These are phyloP conservation scores for Lupinus albus DNA, from an alignment of 306 rosid genomes.

Conservation along the genomic window DNA sequence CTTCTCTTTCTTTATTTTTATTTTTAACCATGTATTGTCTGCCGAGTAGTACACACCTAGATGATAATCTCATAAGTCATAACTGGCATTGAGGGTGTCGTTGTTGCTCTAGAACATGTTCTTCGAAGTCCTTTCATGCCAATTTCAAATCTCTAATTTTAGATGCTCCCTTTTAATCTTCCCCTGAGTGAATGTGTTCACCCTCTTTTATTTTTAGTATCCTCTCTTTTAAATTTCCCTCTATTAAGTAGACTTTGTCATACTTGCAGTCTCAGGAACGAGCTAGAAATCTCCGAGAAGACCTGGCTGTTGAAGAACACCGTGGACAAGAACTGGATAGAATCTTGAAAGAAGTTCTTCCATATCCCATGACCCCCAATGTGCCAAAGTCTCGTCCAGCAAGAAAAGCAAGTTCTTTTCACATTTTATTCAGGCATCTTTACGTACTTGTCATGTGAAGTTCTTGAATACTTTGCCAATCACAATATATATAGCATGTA, in stretches of 20 bases:
- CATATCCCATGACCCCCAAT: constrained; percentile 72
- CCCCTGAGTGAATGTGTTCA: constrained; percentile 1
- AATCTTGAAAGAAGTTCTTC: constrained; percentile 88
- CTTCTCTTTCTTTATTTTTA: neutral
- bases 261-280: constrained; percentile 78
- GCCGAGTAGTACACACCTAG: neutral
- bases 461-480: constrained; percentile 26
- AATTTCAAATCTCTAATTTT: no score
- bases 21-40: neutral
- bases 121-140: constrained; percentile 11
- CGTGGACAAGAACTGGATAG: constrained; percentile 80
- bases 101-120: constrained; percentile 7
- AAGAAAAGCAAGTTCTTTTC: constrained; percentile 62
- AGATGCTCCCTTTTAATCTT: neutral
- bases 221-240: constrained; percentile 29
- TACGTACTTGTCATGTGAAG: neutral
- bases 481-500: neutral
- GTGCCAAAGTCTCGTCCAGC: constrained; percentile 62
- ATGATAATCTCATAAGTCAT: constrained; percentile 26
- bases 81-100: constrained; percentile 17
- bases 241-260: constrained; percentile 31
- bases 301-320: constrained; percentile 88
- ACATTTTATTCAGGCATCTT: constrained; percentile 29
- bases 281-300: constrained; percentile 77
- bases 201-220: constrained; percentile 3